Base-by-base conservation (phyloP, 257 asterid species). In the Paraleonurus japonicus region DNA sequence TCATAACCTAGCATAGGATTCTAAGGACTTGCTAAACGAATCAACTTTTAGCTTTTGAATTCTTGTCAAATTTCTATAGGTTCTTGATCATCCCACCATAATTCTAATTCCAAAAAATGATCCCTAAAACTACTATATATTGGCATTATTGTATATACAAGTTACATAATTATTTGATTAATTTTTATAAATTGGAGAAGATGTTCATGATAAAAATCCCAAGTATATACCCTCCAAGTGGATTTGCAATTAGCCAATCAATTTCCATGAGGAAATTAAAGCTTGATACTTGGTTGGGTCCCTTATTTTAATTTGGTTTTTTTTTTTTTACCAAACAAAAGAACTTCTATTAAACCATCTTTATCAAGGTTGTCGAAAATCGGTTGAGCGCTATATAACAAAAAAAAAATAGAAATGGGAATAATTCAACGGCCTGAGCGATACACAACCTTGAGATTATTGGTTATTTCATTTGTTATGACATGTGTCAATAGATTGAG, bases 1-100 rank as follows among this genome's bases (percentile, higher is more conserved):
- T 78, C 81, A 35, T 47, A 70, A 68, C 62, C 81, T 67, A 64
- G 86, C 79, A 75, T 82, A 57, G 86, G 86, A 79, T 82, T 79
- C 86, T 79, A 61, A 43, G 69, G 15, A 70, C 69, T 60, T 72
- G 55, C 70, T 22, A 32, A 76, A 16, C 70, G 73, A 67, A 76
- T 76, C 73, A 54, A 22, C 61, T 74, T 79, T 75, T 5, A 66
- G 33, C 23, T 59, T 73, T 73, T 64, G 4, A 27, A 27, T 67
- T 69, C 65, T 62, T 60, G 65, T 22, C 50, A 9, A 23, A 32
- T 26, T 73, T 55, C 61, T 48, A 54, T 65, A 63, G 72, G 77
- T 57, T 57, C 69, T 45, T 57, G n/a, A 41, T 57, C 19, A 66
- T 67, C 48, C 63, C 60, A 58, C 61, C 43, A 66, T 24, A 71